Conservation (phyloP, 1,284 basidiomycete species). For the Naganishia sp. region DNA sequence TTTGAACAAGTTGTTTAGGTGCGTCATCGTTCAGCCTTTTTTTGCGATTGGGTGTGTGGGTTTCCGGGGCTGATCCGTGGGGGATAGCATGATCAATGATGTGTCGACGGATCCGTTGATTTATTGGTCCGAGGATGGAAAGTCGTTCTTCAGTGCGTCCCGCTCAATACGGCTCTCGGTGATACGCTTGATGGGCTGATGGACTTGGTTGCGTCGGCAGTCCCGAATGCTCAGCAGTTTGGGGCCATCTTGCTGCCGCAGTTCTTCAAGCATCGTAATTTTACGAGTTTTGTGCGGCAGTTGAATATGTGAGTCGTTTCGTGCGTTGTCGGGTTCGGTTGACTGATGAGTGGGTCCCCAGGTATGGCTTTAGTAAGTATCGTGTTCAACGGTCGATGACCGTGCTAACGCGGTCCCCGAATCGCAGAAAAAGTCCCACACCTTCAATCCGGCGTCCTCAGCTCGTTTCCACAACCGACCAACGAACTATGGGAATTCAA, state of each 20-base stretch:
- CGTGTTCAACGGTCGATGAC: neutral
- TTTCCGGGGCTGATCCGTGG: conserved; percentile 3
- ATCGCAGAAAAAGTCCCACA: conserved; percentile 78
- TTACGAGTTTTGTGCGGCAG: conserved; percentile 90
- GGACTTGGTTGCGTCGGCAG: conserved; percentile 56
- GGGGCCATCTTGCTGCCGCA: conserved; percentile 84
- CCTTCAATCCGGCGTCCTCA: conserved; percentile 88
- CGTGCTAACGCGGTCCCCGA: conserved; percentile 10
- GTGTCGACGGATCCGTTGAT: conserved; percentile 78
- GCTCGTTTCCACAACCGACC: conserved; percentile 37
- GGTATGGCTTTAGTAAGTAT: conserved; percentile 69
- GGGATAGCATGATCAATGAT: conserved; percentile 84
- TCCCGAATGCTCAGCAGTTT: conserved; percentile 90
- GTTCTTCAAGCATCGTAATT: conserved; percentile 97
- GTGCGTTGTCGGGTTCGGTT: neutral
- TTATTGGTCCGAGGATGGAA: conserved; percentile 83
- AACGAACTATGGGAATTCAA: conserved; percentile 93
- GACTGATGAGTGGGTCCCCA: conserved; percentile 47
- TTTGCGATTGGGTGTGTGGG: conserved; percentile 25
- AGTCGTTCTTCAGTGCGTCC: conserved; percentile 80
- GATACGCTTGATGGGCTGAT: conserved; percentile 19
- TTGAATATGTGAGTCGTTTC: conserved; percentile 71
- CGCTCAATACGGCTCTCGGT: neutral
- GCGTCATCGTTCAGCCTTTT: conserved; percentile 43
- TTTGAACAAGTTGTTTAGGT: conserved; percentile 90